Evolutionary conservation across 345 rosid genomes (phyloP).

Genomic region (Firmiana major): DNA sequence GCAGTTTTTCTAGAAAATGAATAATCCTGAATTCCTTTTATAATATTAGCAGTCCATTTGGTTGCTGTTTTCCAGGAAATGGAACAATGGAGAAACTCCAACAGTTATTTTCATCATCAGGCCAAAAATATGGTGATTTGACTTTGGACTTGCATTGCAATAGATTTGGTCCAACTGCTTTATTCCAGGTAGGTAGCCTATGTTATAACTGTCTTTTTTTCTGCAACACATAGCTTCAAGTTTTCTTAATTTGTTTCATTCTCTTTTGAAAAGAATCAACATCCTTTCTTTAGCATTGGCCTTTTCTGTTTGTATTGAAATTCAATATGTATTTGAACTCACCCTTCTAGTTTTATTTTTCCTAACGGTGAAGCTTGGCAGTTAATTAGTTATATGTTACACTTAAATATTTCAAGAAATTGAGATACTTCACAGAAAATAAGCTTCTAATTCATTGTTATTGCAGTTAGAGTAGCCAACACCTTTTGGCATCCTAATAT

Average conservation of each 20-base stretch:
- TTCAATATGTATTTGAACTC: neutral
- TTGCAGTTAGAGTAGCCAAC: neutral
- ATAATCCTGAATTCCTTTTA: neutral
- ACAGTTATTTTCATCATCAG: slow-evolving; percentile 58
- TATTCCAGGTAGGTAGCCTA: slow-evolving; percentile 68
- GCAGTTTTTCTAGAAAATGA: neutral
- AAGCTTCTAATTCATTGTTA: neutral
- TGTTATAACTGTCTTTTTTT: neutral
- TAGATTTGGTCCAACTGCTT: slow-evolving; percentile 86
- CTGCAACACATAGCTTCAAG: neutral
- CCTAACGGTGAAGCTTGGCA: neutral
- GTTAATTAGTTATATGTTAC: neutral
- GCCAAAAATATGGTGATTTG: slow-evolving; percentile 72
- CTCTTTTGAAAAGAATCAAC: neutral
- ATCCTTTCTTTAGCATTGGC: neutral
- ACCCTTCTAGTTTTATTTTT: neutral
- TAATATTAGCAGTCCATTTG: slow-evolving; percentile 20
- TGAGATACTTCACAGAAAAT: neutral
- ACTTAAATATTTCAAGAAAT: neutral
- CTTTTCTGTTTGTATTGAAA: neutral
- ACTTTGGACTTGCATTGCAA: slow-evolving; percentile 95
- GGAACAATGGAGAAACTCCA: slow-evolving; percentile 92
- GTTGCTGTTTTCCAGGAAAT: slow-evolving; percentile 59
- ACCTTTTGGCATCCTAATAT: slow-evolving; percentile 15
- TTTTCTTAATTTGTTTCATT: neutral